Evolutionary conservation across 176 grass and related monocot genomes (phyloP).

Genomic region (Eremochloa ophiuroides): DNA sequence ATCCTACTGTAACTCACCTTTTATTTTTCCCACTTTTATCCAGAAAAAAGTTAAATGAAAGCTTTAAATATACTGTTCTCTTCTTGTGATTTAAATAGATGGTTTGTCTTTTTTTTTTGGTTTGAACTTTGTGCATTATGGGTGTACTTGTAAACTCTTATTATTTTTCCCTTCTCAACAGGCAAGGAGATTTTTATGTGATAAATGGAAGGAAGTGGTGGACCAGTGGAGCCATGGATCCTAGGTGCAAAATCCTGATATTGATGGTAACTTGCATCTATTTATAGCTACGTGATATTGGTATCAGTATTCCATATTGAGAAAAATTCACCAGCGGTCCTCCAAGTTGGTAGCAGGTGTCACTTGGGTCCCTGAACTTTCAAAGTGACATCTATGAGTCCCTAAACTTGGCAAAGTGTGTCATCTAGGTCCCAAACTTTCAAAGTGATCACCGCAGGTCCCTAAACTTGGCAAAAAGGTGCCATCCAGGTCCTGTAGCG

Average conservation of each 20-base stretch:
- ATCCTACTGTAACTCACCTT: background rate
- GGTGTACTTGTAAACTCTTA: background rate
- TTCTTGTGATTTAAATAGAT: constrained; percentile 5
- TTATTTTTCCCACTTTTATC: background rate
- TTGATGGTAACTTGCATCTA: constrained; percentile 67
- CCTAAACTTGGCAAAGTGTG: too few species aligned
- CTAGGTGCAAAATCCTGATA: constrained; percentile 92
- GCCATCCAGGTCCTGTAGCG: too few species aligned
- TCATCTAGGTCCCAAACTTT: too few species aligned
- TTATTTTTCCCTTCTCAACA: background rate
- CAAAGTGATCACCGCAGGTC: too few species aligned
- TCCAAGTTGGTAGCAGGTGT: too few species aligned
- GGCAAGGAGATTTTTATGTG: constrained; percentile 82
- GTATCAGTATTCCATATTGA: background rate
- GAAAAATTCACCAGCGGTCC: too few species aligned
- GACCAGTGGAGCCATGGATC: constrained; percentile 98
- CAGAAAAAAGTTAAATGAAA: background rate
- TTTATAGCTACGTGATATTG: background rate
- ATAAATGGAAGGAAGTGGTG: constrained; percentile 95
- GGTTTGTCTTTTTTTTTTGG: background rate
- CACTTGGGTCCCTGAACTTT: too few species aligned
- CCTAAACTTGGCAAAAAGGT: too few species aligned
- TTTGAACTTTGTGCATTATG: background rate
- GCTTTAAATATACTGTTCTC: background rate
- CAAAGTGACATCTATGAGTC: too few species aligned